Evolutionary conservation across 768 basidiomycete species (phyloP), one percentile per base, ranked within the genome.

Genomic region (Pleurotus cornucopiae): DNA sequence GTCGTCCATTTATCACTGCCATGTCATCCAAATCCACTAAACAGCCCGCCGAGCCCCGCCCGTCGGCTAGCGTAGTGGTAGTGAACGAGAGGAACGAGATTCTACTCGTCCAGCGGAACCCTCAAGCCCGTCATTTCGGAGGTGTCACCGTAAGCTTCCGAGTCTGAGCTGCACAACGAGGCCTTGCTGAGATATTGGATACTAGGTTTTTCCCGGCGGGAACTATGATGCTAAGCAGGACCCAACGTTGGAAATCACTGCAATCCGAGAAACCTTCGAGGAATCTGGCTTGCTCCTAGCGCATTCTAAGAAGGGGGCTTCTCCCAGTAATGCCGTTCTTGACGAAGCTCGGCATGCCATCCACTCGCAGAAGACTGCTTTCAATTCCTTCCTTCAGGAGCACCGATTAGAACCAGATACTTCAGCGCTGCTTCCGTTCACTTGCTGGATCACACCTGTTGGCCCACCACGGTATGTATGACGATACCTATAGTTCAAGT

Each of bases 181-280:
- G 6, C 6, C 41, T 26, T 21, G 14, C n/a, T 49, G 13, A 44
- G 16, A 25, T 25, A 25, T 25, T 14, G 6, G 16, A 49, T 37
- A 57, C 21, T 58, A 90, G 88, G 88, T 89, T 25, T 91, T 89
- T 62, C 88, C 88, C 5, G 88, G 88, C 12, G 88, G 88, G 14
- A 88, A 88, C 66, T 76, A 73, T 41, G 88, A 89, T 71, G 59
- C 73, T 47, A 69, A 72, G 54, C 85, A 89, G 60, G 88, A 89
- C 61, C 63, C 64, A 5, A 81, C 81, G 7, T 64, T 86, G 16
- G 66, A 67, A 30, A 74, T 84, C 56, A 89, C 86, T 12, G 88
- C 86, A 3, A 83, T 89, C 44, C 77, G 88, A 14, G 88, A 91
- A 69, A 85, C 87, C 0, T 89, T 91, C 57, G 88, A 91, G 63